Evolutionary conservation across 2,329 filamentous ascomycete species (phyloP).

Genomic region (Penicillium capsulatum): DNA sequence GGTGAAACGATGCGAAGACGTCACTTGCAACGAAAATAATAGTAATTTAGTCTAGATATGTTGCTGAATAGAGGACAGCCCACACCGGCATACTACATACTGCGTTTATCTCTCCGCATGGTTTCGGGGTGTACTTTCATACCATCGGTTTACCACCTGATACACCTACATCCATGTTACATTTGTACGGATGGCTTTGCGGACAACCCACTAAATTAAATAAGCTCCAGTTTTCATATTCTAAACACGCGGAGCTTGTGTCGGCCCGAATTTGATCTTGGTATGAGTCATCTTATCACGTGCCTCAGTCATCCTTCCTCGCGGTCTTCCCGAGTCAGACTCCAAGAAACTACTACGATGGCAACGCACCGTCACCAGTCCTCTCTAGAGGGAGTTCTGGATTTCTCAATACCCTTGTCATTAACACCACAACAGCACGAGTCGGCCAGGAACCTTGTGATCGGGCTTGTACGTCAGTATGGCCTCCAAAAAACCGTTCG

Average conservation of each 20-base stretch:
- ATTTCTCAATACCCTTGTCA: slow-evolving; percentile 2
- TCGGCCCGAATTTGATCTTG: not conserved
- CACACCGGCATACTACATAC: not conserved
- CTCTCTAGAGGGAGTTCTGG: not conserved
- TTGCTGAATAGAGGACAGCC: slow-evolving; percentile 1
- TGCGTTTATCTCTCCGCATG: not conserved
- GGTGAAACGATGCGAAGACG: slow-evolving; percentile 1
- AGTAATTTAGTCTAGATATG: slow-evolving; percentile 4
- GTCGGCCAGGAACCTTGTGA: slow-evolving; percentile 1
- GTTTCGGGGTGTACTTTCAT: slow-evolving; percentile 1
- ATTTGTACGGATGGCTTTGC: not conserved
- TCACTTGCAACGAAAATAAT: slow-evolving; percentile 1
- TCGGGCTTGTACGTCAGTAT: slow-evolving; percentile 1
- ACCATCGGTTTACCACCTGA: not conserved
- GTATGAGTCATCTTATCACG: not conserved
- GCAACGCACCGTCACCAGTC: not conserved
- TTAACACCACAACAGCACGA: slow-evolving; percentile 2
- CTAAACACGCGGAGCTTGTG: not conserved
- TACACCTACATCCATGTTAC: not conserved
- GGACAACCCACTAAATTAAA: not conserved
- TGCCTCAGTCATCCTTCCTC: not conserved
- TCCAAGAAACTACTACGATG: not conserved
- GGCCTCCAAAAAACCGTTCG: not conserved
- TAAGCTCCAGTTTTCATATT: not conserved
- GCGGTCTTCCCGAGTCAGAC: not conserved